These are phyloP conservation scores for Pelargonium nanum DNA, from an alignment of 345 rosid genomes.

Conservation along the genomic window DNA sequence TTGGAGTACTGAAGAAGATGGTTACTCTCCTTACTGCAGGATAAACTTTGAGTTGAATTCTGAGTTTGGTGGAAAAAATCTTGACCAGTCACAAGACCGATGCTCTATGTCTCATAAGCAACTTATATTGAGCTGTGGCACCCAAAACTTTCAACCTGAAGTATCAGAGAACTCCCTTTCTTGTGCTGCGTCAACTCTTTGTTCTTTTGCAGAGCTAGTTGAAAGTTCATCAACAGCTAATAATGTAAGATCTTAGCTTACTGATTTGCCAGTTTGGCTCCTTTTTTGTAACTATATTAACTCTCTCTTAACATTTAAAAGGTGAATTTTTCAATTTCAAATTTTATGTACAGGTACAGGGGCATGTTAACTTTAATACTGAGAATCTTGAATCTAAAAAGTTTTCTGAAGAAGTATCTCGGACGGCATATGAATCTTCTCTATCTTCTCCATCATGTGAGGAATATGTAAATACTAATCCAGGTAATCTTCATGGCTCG, in stretches of 20 bases:
- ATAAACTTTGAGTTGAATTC: conserved; percentile 28
- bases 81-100: conserved; percentile 11
- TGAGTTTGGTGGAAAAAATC: conserved; percentile 8
- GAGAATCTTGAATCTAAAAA: conserved; percentile 28
- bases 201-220: conserved; percentile 27
- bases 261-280: conserved; percentile 1
- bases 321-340: background rate
- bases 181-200: conserved; percentile 35
- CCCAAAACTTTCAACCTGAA: conserved; percentile 13
- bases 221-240: conserved; percentile 26
- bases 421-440: conserved; percentile 23
- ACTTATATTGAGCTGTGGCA: conserved; percentile 11
- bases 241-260: conserved; percentile 44
- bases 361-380: conserved; percentile 22
- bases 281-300: background rate
- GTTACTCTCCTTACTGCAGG: conserved; percentile 63
- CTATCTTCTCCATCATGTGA: conserved; percentile 27
- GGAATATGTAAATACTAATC: conserved; percentile 17
- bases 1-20: conserved; percentile 27
- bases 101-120: conserved; percentile 6
- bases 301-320: background rate
- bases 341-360: conserved; percentile 32
- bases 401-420: conserved; percentile 29
- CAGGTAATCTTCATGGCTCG: conserved; percentile 17
- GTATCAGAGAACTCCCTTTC: conserved; percentile 26